Evolutionary conservation across 1,284 basidiomycete species (phyloP), one percentile per base, ranked within the genome.

Genomic region (Leucoagaricus sp.): DNA sequence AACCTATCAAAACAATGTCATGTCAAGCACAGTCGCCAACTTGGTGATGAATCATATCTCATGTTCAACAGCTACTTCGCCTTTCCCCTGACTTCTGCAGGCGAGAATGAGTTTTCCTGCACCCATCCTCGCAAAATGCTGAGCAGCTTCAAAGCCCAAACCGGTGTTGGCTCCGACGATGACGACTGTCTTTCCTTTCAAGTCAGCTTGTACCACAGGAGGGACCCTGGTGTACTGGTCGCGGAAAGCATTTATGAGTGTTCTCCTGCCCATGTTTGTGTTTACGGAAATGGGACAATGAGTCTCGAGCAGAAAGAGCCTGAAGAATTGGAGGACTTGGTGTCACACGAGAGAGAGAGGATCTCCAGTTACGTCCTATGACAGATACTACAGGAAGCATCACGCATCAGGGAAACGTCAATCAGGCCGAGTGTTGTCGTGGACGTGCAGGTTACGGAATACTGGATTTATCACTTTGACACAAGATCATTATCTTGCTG

Each of bases 101-200:
- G 70, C 75, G 15, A 78, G 46, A 40, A 80, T 69, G 6, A 80
- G 64, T 25, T 65, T 71, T 8, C 60, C 70, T 0, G 77, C 73
- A 19, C 67, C 69, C 76, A 77, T 78, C 1, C 62, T 58, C 1
- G 76, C 75, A 53, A 80, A 75, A 60, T 79, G 78, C 58, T 73
- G 76, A 1, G 74, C 61, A 0, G 76, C 72, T 55, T 80, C 75
- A 44, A 73, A 71, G 0, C 79, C 79, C 26, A 81, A 63, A 0
- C 78, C 77, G 4, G 63, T 64, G 58, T 79, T 80, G 1, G 77
- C 78, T 1, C 71, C 72, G 28, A 69, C 62, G 10, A 75, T 65
- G 2, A 74, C 51, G 17, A 73, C 66, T 6, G 63, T 74, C 47
- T 73, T 69, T 0, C 69, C 71, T 6, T 61, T 57, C 8, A 76